Conservation (phyloP, 2,329 filamentous ascomycete species). For the Fusarium caatingaense region DNA sequence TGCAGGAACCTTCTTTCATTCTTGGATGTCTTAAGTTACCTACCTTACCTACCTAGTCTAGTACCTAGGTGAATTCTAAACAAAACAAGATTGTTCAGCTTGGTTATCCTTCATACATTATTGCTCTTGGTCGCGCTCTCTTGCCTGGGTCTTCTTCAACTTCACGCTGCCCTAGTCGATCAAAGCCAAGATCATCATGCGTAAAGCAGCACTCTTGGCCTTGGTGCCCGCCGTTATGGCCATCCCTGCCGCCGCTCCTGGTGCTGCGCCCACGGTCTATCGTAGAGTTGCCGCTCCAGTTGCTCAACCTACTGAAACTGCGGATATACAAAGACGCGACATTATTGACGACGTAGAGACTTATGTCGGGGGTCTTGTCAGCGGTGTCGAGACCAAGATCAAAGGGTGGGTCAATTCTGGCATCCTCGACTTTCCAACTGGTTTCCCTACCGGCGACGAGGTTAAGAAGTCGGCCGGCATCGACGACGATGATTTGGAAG, state of each 20-base stretch:
- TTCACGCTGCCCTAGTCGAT: not conserved
- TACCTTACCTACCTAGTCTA: no score
- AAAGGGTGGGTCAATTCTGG: constrained; percentile 72
- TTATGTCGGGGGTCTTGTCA: constrained; percentile 63
- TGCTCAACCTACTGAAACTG: constrained; percentile 42
- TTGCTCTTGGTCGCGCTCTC: constrained; percentile 1
- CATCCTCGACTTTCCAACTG: constrained; percentile 74
- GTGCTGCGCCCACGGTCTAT: constrained; percentile 38
- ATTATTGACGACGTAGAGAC: constrained; percentile 59
- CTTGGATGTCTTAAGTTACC: constrained; percentile 9
- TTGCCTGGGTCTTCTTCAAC: not conserved
- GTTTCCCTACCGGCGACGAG: constrained; percentile 70
- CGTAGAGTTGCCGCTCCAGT: constrained; percentile 26
- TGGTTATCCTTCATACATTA: not conserved
- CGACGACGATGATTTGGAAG: constrained; percentile 65
- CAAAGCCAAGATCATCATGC: constrained; percentile 26
- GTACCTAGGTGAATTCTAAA: not conserved
- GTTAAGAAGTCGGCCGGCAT: constrained; percentile 73
- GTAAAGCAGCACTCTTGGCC: constrained; percentile 36
- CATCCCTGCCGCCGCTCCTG: constrained; percentile 40
- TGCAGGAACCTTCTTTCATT: constrained; percentile 40
- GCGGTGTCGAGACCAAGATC: constrained; percentile 64
- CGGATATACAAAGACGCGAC: constrained; percentile 47
- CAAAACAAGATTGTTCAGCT: constrained; percentile 21
- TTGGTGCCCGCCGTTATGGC: constrained; percentile 41